phyloP scores from a whole-genome alignment of 331 rosid species.

The Pyracantha coccinea region DNA sequence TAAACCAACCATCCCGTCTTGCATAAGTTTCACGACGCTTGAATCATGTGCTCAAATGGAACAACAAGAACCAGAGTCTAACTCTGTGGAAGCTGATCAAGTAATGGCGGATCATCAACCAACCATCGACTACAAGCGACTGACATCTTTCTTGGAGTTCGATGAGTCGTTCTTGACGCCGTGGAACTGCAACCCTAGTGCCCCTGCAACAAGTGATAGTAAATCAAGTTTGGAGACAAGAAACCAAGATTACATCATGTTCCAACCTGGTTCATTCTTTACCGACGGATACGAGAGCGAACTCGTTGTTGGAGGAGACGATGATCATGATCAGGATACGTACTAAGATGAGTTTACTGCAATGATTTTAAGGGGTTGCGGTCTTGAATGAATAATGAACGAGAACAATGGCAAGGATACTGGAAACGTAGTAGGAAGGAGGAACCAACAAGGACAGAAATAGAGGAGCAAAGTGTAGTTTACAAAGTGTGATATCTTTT shows the following conservation, averaged over 20 bases:
- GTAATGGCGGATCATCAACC: neutral
- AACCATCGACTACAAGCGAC: neutral
- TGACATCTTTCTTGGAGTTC: conserved; percentile 13
- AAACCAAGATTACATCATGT: neutral
- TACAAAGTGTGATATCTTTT: neutral
- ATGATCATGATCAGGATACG: neutral
- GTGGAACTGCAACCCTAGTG: neutral
- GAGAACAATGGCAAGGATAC: neutral
- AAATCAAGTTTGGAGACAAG: neutral
- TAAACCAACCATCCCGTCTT: neutral
- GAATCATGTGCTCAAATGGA: neutral
- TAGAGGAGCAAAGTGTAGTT: neutral
- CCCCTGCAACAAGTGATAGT: neutral
- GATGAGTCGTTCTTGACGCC: conserved; percentile 5
- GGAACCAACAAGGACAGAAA: neutral
- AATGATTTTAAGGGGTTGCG: neutral
- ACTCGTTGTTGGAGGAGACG: neutral
- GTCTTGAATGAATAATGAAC: neutral
- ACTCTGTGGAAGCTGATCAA: neutral
- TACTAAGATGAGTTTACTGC: neutral
- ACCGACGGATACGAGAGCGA: neutral
- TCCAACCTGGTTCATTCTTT: conserved; percentile 5
- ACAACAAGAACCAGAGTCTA: neutral
- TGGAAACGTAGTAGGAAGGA: neutral
- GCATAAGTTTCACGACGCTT: neutral